A percentile compares a stretch with the other conserved stretches of the same genome.
phyloP scores from a whole-genome alignment of 176 grass and related monocot genomes.

The Themeda triandra region DNA sequence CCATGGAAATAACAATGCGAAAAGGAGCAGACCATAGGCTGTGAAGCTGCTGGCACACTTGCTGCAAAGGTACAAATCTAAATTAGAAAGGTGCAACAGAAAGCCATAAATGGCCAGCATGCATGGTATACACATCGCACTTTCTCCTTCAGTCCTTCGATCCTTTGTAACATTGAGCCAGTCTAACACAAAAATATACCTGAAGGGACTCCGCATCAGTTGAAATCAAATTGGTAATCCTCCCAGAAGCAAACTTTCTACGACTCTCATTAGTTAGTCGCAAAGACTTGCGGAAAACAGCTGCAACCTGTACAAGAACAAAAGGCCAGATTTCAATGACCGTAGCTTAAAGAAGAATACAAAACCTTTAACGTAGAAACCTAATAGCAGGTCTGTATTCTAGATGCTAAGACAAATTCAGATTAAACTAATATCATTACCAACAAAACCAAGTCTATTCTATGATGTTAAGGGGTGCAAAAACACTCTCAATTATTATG shows the following conservation, averaged over 20 bases:
- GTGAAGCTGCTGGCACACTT: slow-evolving; percentile 97
- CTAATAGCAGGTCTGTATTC: not conserved
- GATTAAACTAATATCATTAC: not conserved
- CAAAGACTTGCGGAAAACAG: slow-evolving; percentile 79
- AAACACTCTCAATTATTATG: not conserved
- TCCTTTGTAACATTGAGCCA: slow-evolving; percentile 21
- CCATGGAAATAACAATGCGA: slow-evolving; percentile 77
- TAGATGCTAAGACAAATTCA: not conserved
- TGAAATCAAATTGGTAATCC: slow-evolving; percentile 98
- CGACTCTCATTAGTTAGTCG: slow-evolving; percentile 86
- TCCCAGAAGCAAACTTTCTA: slow-evolving; percentile 82
- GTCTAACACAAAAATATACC: slow-evolving; percentile 37
- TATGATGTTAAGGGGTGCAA: not conserved
- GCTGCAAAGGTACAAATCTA: slow-evolving; percentile 55
- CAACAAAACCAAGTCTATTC: not conserved
- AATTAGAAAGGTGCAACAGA: slow-evolving; percentile 7
- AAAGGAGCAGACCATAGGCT: slow-evolving; percentile 99
- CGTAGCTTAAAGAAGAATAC: not conserved
- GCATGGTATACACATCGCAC: slow-evolving; percentile 3
- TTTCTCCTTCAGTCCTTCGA: not conserved
- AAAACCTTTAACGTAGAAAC: not conserved
- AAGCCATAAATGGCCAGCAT: slow-evolving; percentile 5
- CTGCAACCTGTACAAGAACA: no score
- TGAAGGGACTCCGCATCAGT: slow-evolving; percentile 96
- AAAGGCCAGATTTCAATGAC: not conserved